phyloP scores from a whole-genome alignment of 257 asterid species.

The Scutellaria baicalensis region DNA sequence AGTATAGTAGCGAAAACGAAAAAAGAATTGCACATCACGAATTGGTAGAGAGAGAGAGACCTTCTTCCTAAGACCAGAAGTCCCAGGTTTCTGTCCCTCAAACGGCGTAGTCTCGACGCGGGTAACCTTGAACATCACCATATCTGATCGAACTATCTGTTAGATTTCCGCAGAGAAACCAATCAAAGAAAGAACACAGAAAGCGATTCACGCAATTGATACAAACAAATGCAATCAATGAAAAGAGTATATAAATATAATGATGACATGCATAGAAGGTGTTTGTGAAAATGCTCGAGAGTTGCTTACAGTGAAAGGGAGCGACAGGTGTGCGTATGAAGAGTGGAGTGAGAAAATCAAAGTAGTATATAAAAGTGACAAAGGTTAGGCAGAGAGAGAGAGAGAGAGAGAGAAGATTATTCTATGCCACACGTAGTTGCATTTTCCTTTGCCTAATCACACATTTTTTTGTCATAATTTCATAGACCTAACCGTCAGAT shows the following conservation, averaged over 20 bases:
- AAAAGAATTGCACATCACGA: background rate
- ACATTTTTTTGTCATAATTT: conserved; percentile 2
- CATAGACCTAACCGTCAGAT: conserved; percentile 24
- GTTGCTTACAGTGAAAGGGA: conserved; percentile 22
- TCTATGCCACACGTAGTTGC: conserved; percentile 19
- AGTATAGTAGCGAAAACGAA: background rate
- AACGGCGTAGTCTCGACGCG: conserved; percentile 67
- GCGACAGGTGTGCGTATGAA: background rate
- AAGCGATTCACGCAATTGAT: background rate
- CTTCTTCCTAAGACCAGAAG: conserved; percentile 95
- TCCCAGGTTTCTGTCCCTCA: conserved; percentile 98
- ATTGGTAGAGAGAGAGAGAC: conserved; percentile 16
- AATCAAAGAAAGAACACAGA: background rate
- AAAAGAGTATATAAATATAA: background rate
- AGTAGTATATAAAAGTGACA: background rate
- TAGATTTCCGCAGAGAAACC: conserved; percentile 4
- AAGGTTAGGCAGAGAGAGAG: too few species aligned
- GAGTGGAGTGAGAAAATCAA: conserved; percentile 1
- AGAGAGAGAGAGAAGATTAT: background rate
- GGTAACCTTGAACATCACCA: conserved; percentile 62
- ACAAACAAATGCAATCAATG: background rate
- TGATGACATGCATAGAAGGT: background rate
- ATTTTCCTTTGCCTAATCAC: conserved; percentile 7
- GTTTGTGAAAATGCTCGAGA: background rate
- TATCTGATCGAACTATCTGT: conserved; percentile 16